phyloP scores from a whole-genome alignment of 2,329 filamentous ascomycete species.

The Pestalotiopsis sp. region DNA sequence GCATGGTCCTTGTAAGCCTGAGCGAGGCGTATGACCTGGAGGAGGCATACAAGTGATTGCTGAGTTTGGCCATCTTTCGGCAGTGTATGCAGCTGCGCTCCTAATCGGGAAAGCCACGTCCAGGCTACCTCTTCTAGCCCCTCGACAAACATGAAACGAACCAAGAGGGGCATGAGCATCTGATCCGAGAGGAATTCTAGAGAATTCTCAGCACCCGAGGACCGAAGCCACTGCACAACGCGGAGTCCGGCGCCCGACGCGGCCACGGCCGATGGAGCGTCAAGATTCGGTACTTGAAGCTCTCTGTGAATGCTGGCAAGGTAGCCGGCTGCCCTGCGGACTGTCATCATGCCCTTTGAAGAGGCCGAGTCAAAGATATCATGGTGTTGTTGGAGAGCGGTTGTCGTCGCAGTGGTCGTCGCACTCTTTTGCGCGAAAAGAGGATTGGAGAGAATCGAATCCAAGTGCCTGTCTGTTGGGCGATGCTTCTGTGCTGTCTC shows the following conservation, averaged over 20 bases:
- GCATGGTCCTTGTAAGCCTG: constrained; percentile 27
- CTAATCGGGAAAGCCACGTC: constrained; percentile 52
- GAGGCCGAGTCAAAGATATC: constrained; percentile 60
- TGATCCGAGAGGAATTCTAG: constrained; percentile 47
- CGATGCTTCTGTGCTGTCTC: constrained; percentile 26
- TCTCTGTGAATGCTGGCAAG: constrained; percentile 49
- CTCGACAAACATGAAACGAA: constrained; percentile 56
- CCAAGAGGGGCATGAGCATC: constrained; percentile 41
- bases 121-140: constrained; percentile 53
- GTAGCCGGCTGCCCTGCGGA: constrained; percentile 55
- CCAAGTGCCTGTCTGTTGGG: constrained; percentile 54
- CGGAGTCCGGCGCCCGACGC: constrained; percentile 47
- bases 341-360: constrained; percentile 58
- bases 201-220: constrained; percentile 49
- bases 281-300: constrained; percentile 34
- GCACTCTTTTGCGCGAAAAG: constrained; percentile 45
- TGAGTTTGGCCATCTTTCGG: constrained; percentile 17
- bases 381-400: constrained; percentile 43
- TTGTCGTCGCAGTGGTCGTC: neutral
- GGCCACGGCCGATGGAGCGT: constrained; percentile 36
- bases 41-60: constrained; percentile 38
- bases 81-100: constrained; percentile 17
- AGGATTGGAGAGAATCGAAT: constrained; percentile 59
- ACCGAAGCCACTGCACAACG: constrained; percentile 56
- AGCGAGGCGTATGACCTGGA: constrained; percentile 40